Evolutionary conservation across 495 filamentous ascomycete genomes (phyloP), one percentile per base, ranked within the genome.

Genomic region (Rhypophila decipiens): DNA sequence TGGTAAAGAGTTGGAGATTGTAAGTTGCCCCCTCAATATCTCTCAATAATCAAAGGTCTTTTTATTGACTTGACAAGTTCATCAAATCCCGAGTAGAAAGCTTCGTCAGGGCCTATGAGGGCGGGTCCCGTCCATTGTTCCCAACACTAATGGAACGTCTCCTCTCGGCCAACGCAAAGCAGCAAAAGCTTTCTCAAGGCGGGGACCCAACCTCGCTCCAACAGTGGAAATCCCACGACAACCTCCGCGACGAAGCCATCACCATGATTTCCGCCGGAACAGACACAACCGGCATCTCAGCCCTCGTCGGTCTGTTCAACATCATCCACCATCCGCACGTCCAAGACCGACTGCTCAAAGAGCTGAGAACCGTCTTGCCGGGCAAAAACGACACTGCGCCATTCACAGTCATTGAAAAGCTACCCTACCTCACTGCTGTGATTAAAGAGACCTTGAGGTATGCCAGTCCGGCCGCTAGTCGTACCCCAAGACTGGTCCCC

Each of bases 251-350:
- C 23, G 50, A 52, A n/a, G 43, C 50, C 5, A 29, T 52, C 33
- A 42, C 24, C 31, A 35, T 52, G 19, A 36, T 24, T 15, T 29
- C 33, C 2, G 70, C 67, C 2, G 65, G 64, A 1, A 47, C 68
- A 9, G 70, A 72, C 50, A 74, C 68, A 1, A 69, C 68, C 1
- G 68, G 65, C 2, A 68, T 68, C 52, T 63, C 69, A 0, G 47
- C 72, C 50, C 62, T 55, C 1, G 55, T 69, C 15, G 58, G 63
- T 35, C 36, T 55, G 3, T 68, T 63, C 42, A 44, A 67, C 39
- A 52, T 67, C 12, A 50, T 71, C 33, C 34, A 37, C 10, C 64
- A 66, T 42, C 60, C 55, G 3, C 24, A 57, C 0, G 61, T 69
- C 2, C 67, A 68, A 38, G n/a, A 39, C 0, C 44, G 44, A 15